Evolutionary conservation across 352 stramenopile genomes (phyloP).

Genomic region (Aphanomyces invadans): DNA sequence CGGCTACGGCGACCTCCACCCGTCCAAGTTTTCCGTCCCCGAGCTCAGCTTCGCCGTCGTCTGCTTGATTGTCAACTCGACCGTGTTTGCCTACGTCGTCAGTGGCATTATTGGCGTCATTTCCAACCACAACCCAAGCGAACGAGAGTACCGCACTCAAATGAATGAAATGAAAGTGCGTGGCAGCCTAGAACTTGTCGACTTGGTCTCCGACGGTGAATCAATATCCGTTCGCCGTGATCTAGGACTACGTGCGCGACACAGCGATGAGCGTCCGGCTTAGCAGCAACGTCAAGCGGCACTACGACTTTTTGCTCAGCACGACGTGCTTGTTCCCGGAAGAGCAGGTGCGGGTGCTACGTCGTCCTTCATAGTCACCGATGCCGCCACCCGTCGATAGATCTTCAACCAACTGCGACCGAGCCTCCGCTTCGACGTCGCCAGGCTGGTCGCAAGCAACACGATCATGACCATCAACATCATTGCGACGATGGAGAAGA

Average conservation of each 20-base stretch:
- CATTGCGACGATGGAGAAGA: constrained; percentile 77
- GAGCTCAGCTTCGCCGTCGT: constrained; percentile 61
- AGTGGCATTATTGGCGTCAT: constrained; percentile 74
- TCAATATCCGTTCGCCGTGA: too few species aligned
- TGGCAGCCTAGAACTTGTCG: too few species aligned
- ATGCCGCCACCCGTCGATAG: constrained; percentile 26
- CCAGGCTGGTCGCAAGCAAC: constrained; percentile 61
- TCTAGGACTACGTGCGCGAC: constrained; percentile 59
- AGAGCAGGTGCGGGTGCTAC: constrained; percentile 40
- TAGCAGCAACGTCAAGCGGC: constrained; percentile 50
- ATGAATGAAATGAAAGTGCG: constrained; percentile 76
- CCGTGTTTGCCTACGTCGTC: constrained; percentile 72
- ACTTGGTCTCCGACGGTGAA: too few species aligned
- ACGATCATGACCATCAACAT: constrained; percentile 75
- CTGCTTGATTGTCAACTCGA: constrained; percentile 67
- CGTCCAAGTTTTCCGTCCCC: constrained; percentile 61
- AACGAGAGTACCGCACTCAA: constrained; percentile 59
- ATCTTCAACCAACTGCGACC: constrained; percentile 77
- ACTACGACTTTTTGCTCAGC: constrained; percentile 10
- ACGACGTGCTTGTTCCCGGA: constrained; percentile 54
- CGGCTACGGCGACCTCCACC: constrained; percentile 75
- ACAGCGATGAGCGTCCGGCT: constrained; percentile 43
- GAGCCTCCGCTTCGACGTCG: constrained; percentile 74
- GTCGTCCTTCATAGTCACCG: too few species aligned
- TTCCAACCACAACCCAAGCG: constrained; percentile 62